Evolutionary conservation across 1,284 basidiomycete genomes (phyloP), one percentile per base, ranked within the genome.

Genomic region (Hortiboletus rubellus): DNA sequence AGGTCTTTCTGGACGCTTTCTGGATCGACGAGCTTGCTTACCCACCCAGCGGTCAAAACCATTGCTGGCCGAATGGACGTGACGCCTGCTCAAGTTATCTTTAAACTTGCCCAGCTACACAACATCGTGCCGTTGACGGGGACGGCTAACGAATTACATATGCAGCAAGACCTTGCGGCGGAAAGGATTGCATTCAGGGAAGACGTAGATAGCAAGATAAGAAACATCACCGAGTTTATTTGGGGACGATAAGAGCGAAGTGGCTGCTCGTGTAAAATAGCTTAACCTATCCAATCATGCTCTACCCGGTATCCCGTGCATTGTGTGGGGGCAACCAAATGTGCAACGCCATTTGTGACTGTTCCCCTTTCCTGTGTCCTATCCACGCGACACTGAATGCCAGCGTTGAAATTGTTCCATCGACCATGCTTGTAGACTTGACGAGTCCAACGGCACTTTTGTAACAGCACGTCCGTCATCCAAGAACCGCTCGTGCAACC

Each of bases 1-100:
- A 92, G 90, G 66, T 90, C 89, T 11, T 94, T 94, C 72, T 93
- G 92, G 92, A 93, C 92, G 18, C 74, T 94, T 18, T 84, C 89
- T 0, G 91, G 91, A 11, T 90, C 88, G 2, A 87, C 89, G 3
- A 76, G 69, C 3, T 75, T 92, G 9, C 74, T 91, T 3, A 58
- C 71, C 2, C 78, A 85, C 64, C 78, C 81, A 0, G 68, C 76
- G 1, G 65, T 89, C 4, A 60, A 71, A 5, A 58, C 71, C 5
- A 72, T 91, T 17, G 81, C 85, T 0, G 59, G 74, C 17, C 72
- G 71, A 34, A 72, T 80, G 34, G 70, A 72, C 2, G 77, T 84
- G 48, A 89, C 89, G 0, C 77, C 83, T 3, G 81, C 84, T 45
- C 89, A 92, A 66, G 78, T 79, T 0, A 66, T 91, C 4, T 93